Evolutionary conservation across 2,329 filamentous ascomycete species (phyloP), one percentile per base, ranked within the genome.

Genomic region (Fonsecaea monophora): DNA sequence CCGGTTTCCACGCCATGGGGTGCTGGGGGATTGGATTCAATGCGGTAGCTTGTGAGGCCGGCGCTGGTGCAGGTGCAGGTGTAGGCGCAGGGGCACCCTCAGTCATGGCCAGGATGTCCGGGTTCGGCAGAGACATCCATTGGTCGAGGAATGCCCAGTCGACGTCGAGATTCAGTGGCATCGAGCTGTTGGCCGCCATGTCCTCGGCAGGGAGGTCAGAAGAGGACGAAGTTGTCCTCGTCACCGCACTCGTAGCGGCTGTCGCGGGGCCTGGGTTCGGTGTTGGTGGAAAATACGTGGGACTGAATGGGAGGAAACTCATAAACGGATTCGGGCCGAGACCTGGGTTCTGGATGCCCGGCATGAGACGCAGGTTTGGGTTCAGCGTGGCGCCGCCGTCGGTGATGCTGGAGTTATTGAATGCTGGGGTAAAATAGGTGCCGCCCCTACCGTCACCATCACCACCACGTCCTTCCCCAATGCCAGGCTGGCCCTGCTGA

Each of bases 71-170:
- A 25, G 25, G 25, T 9, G 45, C 18, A 21, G 45, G 45, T 25
- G 45, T 18, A 21, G 45, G 45, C 10, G 45, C 45, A 25, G 25
- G 25, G 25, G 25, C 25, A 25, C 25, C 25, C 18, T 50, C 45
- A 18, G 8, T 4, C 45, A 50, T 15, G 6, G 62, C 53, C 35
- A 64, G 15, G 3, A 54, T 55, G 37, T 65, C 66, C 1, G 57
- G 56, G 40, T 54, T 53, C 18, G 66, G 66, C 15, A 64, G 30
- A 5, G 66, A 64, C 67, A 70, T 70, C 66, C 66, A 70, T 37
- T 68, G 68, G 30, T 69, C 68, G 12, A 67, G 48, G 15, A 69
- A 55, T 1, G 68, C 54, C 68, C 68, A 69, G 65, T 69, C 68
- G 37, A 69, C 42, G 35, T 65, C 68, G 35, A 65, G 48, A 30